These are phyloP conservation scores for Coemansia sp. DNA, from an alignment of 192 early-diverging fungal genomes.

Conservation along the genomic window DNA sequence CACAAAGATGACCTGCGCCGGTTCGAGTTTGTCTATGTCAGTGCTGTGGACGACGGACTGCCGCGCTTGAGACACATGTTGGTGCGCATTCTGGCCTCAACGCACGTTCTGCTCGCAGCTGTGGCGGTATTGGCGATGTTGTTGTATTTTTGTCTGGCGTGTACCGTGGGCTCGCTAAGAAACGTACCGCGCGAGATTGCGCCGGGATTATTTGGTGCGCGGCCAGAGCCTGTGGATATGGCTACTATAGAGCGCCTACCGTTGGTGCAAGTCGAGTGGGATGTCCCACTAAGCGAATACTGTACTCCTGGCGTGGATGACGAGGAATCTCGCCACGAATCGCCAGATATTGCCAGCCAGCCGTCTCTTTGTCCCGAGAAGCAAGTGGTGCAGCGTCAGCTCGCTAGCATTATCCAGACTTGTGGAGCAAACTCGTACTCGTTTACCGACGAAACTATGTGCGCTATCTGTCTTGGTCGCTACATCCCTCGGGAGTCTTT, in stretches of 20 bases:
- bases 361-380: slow-evolving; percentile 6
- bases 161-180: slow-evolving; percentile 45
- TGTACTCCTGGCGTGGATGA: slow-evolving; percentile 14
- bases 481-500: slow-evolving; percentile 71
- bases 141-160: slow-evolving; percentile 36
- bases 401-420: slow-evolving; percentile 42
- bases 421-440: slow-evolving; percentile 40
- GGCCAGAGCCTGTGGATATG: slow-evolving; percentile 35
- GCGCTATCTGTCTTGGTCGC: slow-evolving; percentile 73
- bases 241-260: slow-evolving; percentile 35
- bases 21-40: slow-evolving; percentile 38
- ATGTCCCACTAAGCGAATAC: not conserved
- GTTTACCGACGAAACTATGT: slow-evolving; percentile 63
- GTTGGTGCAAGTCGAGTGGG: slow-evolving; percentile 40
- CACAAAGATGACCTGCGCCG: not conserved
- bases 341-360: slow-evolving; percentile 14
- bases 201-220: slow-evolving; percentile 31
- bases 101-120: slow-evolving; percentile 32
- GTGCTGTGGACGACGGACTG: slow-evolving; percentile 14
- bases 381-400: slow-evolving; percentile 27
- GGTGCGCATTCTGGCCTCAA: slow-evolving; percentile 32
- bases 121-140: slow-evolving; percentile 28
- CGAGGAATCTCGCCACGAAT: slow-evolving; percentile 33
- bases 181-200: slow-evolving; percentile 43
- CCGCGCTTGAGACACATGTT: slow-evolving; percentile 13